Evolutionary conservation across 352 stramenopile species (phyloP).

Genomic region (Phytophthora megakarya): DNA sequence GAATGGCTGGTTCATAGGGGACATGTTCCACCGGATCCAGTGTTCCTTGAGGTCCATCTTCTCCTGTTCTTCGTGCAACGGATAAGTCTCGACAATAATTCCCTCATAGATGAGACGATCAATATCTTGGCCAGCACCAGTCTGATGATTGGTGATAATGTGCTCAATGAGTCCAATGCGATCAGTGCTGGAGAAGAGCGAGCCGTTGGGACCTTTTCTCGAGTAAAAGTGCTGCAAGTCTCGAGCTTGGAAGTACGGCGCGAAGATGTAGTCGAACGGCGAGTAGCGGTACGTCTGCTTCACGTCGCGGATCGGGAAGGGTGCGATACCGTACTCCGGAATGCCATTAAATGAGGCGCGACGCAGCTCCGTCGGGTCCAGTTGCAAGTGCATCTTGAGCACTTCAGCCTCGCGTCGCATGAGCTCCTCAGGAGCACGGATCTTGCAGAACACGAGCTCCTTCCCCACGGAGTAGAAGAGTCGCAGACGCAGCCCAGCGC

Average conservation of each 20-base stretch:
- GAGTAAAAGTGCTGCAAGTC: conserved; percentile 75
- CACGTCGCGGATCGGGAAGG: conserved; percentile 81
- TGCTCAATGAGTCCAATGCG: conserved; percentile 83
- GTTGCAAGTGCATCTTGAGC: conserved; percentile 77
- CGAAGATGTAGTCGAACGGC: conserved; percentile 88
- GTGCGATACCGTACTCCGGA: conserved; percentile 70
- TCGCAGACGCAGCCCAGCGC: conserved; percentile 65
- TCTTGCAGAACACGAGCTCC: conserved; percentile 84
- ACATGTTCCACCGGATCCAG: conserved; percentile 76
- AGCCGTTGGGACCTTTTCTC: conserved; percentile 60
- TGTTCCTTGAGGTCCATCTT: conserved; percentile 61
- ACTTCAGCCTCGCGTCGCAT: conserved; percentile 70
- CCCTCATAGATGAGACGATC: conserved; percentile 78
- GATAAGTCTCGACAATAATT: conserved; percentile 79
- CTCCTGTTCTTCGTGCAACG: conserved; percentile 73
- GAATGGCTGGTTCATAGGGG: conserved; percentile 81
- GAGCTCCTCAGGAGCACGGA: conserved; percentile 75
- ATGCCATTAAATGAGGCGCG: conserved; percentile 72
- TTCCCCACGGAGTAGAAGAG: conserved; percentile 75
- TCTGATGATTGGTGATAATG: conserved; percentile 79
- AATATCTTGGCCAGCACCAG: conserved; percentile 70
- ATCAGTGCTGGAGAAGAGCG: conserved; percentile 78
- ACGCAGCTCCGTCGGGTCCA: conserved; percentile 66
- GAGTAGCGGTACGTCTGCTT: conserved; percentile 79
- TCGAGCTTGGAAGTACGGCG: conserved; percentile 72